Percentiles rank a stretch among this genome's conserved stretches.
phyloP scores from a whole-genome alignment of 495 filamentous ascomycete species.

The Xylaria grammica region DNA sequence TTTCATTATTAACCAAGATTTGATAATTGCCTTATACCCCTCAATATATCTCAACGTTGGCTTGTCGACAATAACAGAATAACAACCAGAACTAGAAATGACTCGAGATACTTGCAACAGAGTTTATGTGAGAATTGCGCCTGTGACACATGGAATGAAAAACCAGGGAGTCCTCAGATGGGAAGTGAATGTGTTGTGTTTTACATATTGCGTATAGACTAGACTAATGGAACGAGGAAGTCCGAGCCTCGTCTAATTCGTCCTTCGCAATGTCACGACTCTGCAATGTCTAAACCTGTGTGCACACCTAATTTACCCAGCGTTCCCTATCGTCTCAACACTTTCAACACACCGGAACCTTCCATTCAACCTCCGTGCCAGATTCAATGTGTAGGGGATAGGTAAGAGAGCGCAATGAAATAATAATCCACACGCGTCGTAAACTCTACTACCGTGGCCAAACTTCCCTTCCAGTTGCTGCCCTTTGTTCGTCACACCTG shows the following conservation, averaged over 20 bases:
- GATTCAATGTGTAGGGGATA: background rate
- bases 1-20: too few species aligned
- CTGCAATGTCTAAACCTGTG: slow-evolving; percentile 9
- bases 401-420: slow-evolving; percentile 17
- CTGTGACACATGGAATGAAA: background rate
- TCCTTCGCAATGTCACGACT: slow-evolving; percentile 1
- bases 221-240: background rate
- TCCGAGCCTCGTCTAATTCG: slow-evolving; percentile 4
- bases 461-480: background rate
- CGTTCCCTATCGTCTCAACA: background rate
- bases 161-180: background rate
- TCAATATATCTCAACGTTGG: too few species aligned
- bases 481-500: slow-evolving; percentile 13
- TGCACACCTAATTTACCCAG: background rate
- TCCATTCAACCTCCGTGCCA: background rate
- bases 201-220: slow-evolving; percentile 15
- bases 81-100: background rate
- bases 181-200: slow-evolving; percentile 21
- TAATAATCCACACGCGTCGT: slow-evolving; percentile 10
- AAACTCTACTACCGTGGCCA: slow-evolving; percentile 4
- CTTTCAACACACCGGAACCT: background rate
- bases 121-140: background rate
- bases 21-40: too few species aligned
- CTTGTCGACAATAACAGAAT: too few species aligned
- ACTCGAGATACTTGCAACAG: background rate